These are phyloP conservation scores for Discostella stelligeroides DNA, from an alignment of 108 stramenopile species.

Conservation along the genomic window DNA sequence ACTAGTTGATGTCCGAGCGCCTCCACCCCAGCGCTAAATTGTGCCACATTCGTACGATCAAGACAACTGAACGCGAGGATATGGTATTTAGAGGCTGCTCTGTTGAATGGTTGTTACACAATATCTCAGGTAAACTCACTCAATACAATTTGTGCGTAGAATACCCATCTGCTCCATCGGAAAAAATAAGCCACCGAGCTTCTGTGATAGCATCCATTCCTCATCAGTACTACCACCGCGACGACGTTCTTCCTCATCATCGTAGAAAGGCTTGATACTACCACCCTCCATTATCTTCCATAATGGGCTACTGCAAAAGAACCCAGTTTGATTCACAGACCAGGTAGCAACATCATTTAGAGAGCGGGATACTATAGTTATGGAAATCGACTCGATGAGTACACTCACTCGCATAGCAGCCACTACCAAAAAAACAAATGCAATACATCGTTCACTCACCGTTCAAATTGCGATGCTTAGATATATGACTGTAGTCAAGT, in stretches of 20 bases:
- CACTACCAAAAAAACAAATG: too few species aligned
- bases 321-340: slow-evolving; percentile 93
- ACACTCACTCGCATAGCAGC: too few species aligned
- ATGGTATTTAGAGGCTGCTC: background rate
- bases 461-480: slow-evolving; percentile 88
- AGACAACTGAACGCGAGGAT: slow-evolving; percentile 61
- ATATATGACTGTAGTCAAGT: slow-evolving; percentile 90
- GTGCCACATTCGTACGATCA: slow-evolving; percentile 98
- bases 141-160: slow-evolving; percentile 97
- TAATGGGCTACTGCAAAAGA: slow-evolving; percentile 89
- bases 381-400: background rate
- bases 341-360: slow-evolving; percentile 93
- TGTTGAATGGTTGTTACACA: background rate
- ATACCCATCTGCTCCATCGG: slow-evolving; percentile 96
- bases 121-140: slow-evolving; percentile 60
- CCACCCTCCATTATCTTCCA: slow-evolving; percentile 86
- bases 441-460: slow-evolving; percentile 35
- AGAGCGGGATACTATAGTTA: slow-evolving; percentile 46
- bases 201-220: slow-evolving; percentile 37
- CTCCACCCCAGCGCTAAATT: slow-evolving; percentile 94
- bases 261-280: slow-evolving; percentile 75
- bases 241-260: slow-evolving; percentile 45
- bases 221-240: slow-evolving; percentile 26
- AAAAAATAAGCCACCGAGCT: slow-evolving; percentile 84
- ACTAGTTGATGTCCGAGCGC: slow-evolving; percentile 92